Base-by-base conservation (phyloP, 2,329 filamentous ascomycete genomes). In the Byssochlamys sp. region DNA sequence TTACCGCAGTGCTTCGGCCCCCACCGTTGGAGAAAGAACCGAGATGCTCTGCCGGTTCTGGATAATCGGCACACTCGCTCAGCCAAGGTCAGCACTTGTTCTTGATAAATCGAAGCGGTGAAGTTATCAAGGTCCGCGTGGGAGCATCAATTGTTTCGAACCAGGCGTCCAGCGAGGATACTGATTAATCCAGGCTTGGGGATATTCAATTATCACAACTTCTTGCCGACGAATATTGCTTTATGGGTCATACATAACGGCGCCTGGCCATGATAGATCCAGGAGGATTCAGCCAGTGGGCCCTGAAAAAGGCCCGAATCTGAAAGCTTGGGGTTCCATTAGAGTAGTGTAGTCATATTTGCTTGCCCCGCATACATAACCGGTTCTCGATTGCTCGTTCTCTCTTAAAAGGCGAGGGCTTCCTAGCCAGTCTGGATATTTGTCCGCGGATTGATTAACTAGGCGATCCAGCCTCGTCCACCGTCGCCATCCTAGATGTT, bases 21-120 rank as follows among this genome's bases (percentile, higher is more conserved):
- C 24, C 49, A 51, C 49, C 25, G 19, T 12, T 24, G 49, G 24
- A 28, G 49, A 51, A 51, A 27, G 14, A 48, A 45, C 55, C 55
- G 52, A 50, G 48, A 48, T 54, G 53, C 50, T 55, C 55, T 57
- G 52, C 53, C 45, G 29, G 19, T 26, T 48, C 53, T 55, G 53
- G 53, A 49, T 55, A 55, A 55, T 28, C 53, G 53, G 53, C 53
- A 55, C 53, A 9, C 33, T 55, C 33, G 39, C 39, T 24, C n/a
- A 45, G 39, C 14, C 14, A 19, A 19, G 14, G 39, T 7, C 14
- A 19, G 39, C n/a, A 6, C 39, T 7, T 45, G 19, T 19, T 3
- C 39, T 45, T 19, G 14, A 45, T 6, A 45, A 9, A 19, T 19
- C 39, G 14, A 45, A 19, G 39, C 39, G 39, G 11, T 10, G 11